Percentiles rank a stretch among this genome's conserved stretches.
Evolutionary conservation across 768 basidiomycete genomes (phyloP).

Genomic region (Fistulinella prunicolor): DNA sequence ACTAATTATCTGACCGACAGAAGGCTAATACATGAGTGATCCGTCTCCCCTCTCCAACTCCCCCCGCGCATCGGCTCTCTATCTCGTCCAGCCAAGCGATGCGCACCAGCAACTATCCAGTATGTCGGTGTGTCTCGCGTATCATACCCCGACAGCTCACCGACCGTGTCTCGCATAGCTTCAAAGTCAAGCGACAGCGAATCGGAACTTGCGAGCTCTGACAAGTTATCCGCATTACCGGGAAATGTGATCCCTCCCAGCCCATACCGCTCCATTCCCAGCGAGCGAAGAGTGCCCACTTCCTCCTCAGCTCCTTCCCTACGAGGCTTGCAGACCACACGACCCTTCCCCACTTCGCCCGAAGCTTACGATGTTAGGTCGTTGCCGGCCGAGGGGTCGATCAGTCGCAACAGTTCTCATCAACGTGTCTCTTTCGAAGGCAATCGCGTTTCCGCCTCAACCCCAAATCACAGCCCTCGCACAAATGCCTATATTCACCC

Average conservation of each 20-base stretch:
- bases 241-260: conserved; percentile 34
- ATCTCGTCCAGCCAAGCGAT: conserved; percentile 2
- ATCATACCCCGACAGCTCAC: too few relatives aligned
- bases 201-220: conserved; percentile 39
- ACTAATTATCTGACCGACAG: conserved; percentile 5
- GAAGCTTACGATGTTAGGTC: conserved; percentile 14
- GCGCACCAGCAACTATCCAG: too few relatives aligned
- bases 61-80: conserved; percentile 11
- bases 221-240: conserved; percentile 43
- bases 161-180: conserved; percentile 5
- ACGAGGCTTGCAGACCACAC: conserved; percentile 23
- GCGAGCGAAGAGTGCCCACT: conserved; percentile 36
- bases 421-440: conserved; percentile 55
- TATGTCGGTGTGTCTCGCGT: too few relatives aligned
- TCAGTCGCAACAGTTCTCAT: conserved; percentile 42
- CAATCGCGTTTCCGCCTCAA: conserved; percentile 36
- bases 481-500: conserved; percentile 34
- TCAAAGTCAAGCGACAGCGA: conserved; percentile 10
- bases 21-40: conserved; percentile 22
- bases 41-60: conserved; percentile 18
- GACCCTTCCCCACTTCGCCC: conserved; percentile 16
- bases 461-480: conserved; percentile 28
- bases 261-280: conserved; percentile 34
- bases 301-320: conserved; percentile 43
- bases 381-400: conserved; percentile 37